phyloP scores from a whole-genome alignment of 1,284 basidiomycete genomes.

The Cutaneotrichosporon cutaneum region DNA sequence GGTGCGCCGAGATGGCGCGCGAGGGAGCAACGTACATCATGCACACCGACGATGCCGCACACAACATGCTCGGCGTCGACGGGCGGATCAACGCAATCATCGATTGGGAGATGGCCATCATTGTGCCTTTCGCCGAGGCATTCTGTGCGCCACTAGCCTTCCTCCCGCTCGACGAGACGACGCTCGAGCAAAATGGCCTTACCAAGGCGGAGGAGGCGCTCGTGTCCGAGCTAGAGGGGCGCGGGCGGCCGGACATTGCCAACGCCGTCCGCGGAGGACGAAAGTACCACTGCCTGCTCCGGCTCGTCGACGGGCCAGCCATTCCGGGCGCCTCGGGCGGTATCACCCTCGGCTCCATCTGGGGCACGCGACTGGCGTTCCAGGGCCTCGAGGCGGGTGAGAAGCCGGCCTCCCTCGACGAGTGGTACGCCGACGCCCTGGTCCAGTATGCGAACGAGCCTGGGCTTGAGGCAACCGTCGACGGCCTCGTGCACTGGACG shows the following conservation, averaged over 20 bases:
- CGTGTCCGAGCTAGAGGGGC: background rate
- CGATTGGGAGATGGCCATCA: conserved; percentile 12
- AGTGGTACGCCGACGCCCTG: conserved; percentile 11
- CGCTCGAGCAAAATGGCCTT: conserved; percentile 4
- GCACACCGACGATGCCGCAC: conserved; percentile 10
- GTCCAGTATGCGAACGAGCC: conserved; percentile 6
- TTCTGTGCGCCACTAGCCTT: conserved; percentile 6
- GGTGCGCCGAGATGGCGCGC: conserved; percentile 1
- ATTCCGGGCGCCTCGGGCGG: conserved; percentile 6
- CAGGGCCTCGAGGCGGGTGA: background rate
- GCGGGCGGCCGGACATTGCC: conserved; percentile 2
- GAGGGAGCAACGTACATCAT: conserved; percentile 9
- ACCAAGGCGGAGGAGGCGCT: conserved; percentile 9
- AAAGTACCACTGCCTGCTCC: conserved; percentile 6
- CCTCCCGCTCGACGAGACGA: conserved; percentile 1
- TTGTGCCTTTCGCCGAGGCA: conserved; percentile 10
- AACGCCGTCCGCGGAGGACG: conserved; percentile 2
- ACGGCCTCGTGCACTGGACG: conserved; percentile 11
- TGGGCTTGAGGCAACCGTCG: conserved; percentile 5
- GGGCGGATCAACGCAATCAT: conserved; percentile 7
- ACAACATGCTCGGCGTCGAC: conserved; percentile 12
- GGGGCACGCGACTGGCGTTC: conserved; percentile 11
- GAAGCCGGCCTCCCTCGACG: conserved; percentile 5
- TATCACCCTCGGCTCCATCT: conserved; percentile 2
- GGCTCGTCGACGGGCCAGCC: conserved; percentile 2